phyloP scores from a whole-genome alignment of 768 basidiomycete genomes.

The Trametes coccinea region DNA sequence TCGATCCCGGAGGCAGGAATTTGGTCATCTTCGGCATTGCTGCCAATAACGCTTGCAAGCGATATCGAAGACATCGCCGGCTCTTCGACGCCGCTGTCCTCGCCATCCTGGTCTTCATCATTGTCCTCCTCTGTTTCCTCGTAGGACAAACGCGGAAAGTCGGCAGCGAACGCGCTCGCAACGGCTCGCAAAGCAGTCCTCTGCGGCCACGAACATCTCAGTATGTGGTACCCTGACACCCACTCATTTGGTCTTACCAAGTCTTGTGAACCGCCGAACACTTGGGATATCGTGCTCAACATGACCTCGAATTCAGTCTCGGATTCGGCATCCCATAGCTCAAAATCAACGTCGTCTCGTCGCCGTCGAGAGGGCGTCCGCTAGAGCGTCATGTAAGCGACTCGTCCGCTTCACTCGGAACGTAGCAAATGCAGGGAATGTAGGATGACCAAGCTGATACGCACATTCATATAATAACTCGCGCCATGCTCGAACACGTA shows the following conservation, averaged over 20 bases:
- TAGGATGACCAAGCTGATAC: neutral
- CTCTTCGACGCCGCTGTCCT: neutral
- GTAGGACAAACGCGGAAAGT: neutral
- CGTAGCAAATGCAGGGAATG: neutral
- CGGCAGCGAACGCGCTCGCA: neutral
- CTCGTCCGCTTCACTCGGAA: neutral
- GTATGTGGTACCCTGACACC: neutral
- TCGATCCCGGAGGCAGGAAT: too few species aligned
- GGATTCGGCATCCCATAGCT: neutral
- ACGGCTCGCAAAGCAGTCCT: neutral
- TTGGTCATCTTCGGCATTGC: too few species aligned
- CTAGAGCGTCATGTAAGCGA: neutral
- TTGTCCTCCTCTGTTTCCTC: neutral
- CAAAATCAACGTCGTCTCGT: neutral
- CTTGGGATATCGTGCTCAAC: slow-evolving; percentile 1
- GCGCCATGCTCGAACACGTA: slow-evolving; percentile 54
- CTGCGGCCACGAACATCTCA: neutral
- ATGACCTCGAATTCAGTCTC: neutral
- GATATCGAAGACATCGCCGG: neutral
- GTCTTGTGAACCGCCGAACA: neutral
- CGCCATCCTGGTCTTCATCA: neutral
- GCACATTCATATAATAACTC: slow-evolving; percentile 22
- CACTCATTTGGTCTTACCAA: neutral
- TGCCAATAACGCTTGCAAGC: too few species aligned
- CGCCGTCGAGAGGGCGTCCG: neutral